Base-by-base conservation (phyloP, 2,329 filamentous ascomycete genomes). In the Mollisia scopiformis region DNA sequence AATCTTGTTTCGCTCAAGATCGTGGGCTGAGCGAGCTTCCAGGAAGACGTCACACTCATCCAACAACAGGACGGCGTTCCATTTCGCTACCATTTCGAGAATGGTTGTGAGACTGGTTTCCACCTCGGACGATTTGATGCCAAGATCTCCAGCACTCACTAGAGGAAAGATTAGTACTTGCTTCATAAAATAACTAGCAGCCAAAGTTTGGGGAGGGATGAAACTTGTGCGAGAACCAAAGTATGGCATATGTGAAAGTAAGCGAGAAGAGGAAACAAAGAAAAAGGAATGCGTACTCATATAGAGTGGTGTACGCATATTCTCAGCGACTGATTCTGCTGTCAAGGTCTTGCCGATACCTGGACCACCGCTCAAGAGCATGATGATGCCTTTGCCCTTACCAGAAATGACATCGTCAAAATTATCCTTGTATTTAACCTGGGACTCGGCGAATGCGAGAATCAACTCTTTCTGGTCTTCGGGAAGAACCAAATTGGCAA, bases 61-160 rank as follows among this genome's bases (percentile, higher is more conserved):
- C 1, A 92, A 82, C 3, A 92, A 80, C 0, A 92, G 78, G 2
- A 92, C 84, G 0, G 88, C 88, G 49, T 88, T 87, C 89, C 89
- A 92, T 1, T 82, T 82, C 62, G 90, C 86, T 1, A 89, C 89
- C 62, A 93, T 87, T 70, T 91, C 87, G 62, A 93, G 81, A 59
- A 90, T 88, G 61, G 84, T 65, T 55, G 84, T 69, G 83, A 84
- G 31, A 92, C 80, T 66, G 87, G 86, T 11, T 77, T 77, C 73
- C 92, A 65, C 62, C 35, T 64, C 74, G 1, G 47, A 47, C 14
- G 28, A 35, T 25, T 54, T 53, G 16, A 55, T 43, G 2, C 61
- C 61, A 6, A 63, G 21, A 33, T 63, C 61, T 3, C 61, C 57
- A 0, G 67, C 64, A 43, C 78, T 77, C 75, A 74, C n/a, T n/a